Conservation (phyloP, 768 basidiomycete genomes). For the Hortiboletus campestris region DNA sequence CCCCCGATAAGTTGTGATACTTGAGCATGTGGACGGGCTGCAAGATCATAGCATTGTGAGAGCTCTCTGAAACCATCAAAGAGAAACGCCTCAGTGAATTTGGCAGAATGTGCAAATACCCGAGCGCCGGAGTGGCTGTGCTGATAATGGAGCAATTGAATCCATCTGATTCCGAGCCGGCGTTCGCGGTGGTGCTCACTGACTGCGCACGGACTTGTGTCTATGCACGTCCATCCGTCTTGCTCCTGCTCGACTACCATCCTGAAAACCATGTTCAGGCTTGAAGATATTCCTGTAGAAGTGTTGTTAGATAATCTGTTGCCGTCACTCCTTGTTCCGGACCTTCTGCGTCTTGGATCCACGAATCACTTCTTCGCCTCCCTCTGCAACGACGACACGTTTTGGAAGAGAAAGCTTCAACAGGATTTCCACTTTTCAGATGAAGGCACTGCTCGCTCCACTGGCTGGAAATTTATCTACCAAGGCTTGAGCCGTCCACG, state of each 20-base stretch:
- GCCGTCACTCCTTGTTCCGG: conserved; percentile 49
- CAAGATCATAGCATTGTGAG: background rate
- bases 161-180: conserved; percentile 10
- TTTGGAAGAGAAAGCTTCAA: conserved; percentile 72
- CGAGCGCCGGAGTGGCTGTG: conserved; percentile 19
- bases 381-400: conserved; percentile 65
- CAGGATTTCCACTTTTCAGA: conserved; percentile 79
- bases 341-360: conserved; percentile 56
- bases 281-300: conserved; percentile 68
- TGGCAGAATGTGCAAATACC: too few species aligned
- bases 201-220: conserved; percentile 7
- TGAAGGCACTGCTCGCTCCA: conserved; percentile 66
- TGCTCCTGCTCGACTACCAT: conserved; percentile 1
- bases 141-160: conserved; percentile 10
- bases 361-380: conserved; percentile 64
- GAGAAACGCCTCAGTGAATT: background rate
- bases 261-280: conserved; percentile 31
- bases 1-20: background rate
- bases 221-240: background rate
- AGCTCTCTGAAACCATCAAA: background rate
- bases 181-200: background rate
- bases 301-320: conserved; percentile 74
- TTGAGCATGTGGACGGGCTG: background rate
- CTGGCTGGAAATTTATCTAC: conserved; percentile 82
- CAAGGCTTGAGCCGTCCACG: conserved; percentile 57